A percentile compares a stretch with the other conserved stretches of the same genome.
Evolutionary conservation across 306 rosid genomes (phyloP).

Genomic region (Cucumis sativus): Cucumber_9930_V3 NC_026657.2:38626501-38627000

Average conservation of each 20-base stretch:
- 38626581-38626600: too few relatives aligned
- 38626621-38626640: constrained; percentile 4
- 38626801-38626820: neutral
- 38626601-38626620: neutral
- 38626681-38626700: too few relatives aligned
- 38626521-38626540: too few relatives aligned
- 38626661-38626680: constrained; percentile 4
- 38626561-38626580: too few relatives aligned
- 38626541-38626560: too few relatives aligned
- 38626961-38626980: neutral
- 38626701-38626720: too few relatives aligned
- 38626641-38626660: constrained; percentile 4
- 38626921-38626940: neutral
- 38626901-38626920: neutral
- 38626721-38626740: too few relatives aligned
- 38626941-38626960: constrained; percentile 1
- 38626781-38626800: neutral
- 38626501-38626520: too few relatives aligned
- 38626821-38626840: neutral
- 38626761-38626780: too few relatives aligned
- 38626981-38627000: neutral
- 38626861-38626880: neutral
- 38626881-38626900: neutral
- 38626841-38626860: neutral
- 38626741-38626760: too few relatives aligned